Evolutionary conservation across 257 asterid genomes (phyloP).

Genomic region (Gentiana straminea): DNA sequence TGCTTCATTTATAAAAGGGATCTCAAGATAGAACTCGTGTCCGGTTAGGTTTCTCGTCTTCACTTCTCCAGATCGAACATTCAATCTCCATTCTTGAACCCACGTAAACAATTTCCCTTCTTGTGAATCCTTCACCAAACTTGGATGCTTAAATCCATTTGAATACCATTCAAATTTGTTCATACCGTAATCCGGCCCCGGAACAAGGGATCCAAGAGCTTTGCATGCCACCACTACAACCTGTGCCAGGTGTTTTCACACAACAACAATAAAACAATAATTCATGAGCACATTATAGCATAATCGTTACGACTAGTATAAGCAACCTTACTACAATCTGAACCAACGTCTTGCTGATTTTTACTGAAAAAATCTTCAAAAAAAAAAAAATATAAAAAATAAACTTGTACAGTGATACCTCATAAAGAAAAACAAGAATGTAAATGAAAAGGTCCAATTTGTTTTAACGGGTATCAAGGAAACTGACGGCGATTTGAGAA

Average conservation of each 20-base stretch:
- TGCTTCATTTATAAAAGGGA: slow-evolving; percentile 40
- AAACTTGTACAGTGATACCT: too few relatives aligned
- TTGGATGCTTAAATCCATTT: slow-evolving; percentile 22
- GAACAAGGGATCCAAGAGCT: slow-evolving; percentile 34
- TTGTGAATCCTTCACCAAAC: slow-evolving; percentile 8
- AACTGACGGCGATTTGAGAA: too few relatives aligned
- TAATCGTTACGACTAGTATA: too few relatives aligned
- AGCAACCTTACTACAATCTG: too few relatives aligned
- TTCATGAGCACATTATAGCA: neutral
- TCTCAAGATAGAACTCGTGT: slow-evolving; percentile 35
- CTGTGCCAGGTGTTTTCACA: slow-evolving; percentile 4
- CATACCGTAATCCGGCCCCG: slow-evolving; percentile 43
- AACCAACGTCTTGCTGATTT: too few relatives aligned
- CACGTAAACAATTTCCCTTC: slow-evolving; percentile 17
- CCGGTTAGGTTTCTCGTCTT: slow-evolving; percentile 34
- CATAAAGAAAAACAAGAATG: too few relatives aligned
- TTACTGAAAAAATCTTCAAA: too few relatives aligned
- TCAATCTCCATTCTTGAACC: slow-evolving; percentile 47
- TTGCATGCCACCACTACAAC: slow-evolving; percentile 42
- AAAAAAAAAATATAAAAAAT: too few relatives aligned
- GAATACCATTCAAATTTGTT: slow-evolving; percentile 39
- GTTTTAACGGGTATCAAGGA: too few relatives aligned
- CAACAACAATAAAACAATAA: neutral
- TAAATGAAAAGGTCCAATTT: too few relatives aligned
- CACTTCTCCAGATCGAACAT: slow-evolving; percentile 31